These are phyloP conservation scores for Infundibulicybe gibba DNA, from an alignment of 768 basidiomycete species.

Conservation along the genomic window DNA sequence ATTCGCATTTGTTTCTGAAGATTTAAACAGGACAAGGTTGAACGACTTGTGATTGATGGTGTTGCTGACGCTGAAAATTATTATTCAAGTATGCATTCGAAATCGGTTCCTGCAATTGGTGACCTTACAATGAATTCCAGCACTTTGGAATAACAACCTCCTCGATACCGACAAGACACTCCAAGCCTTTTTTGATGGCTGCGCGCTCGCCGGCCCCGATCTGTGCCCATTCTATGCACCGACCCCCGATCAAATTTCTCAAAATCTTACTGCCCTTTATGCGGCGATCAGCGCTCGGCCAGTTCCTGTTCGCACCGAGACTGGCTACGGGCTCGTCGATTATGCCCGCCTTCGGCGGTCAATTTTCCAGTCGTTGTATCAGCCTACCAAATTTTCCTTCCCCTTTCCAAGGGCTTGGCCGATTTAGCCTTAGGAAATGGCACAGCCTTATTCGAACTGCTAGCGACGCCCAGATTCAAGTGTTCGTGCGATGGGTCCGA, in stretches of 20 bases:
- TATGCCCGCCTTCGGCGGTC: constrained; percentile 21
- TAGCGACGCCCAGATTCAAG: constrained; percentile 15
- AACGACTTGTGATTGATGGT: constrained; percentile 34
- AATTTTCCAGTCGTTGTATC: constrained; percentile 30
- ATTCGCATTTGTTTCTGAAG: neutral
- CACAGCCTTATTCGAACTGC: constrained; percentile 16
- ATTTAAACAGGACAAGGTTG: constrained; percentile 28
- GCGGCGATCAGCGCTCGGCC: constrained; percentile 25
- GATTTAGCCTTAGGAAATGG: constrained; percentile 29
- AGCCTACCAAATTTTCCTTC: constrained; percentile 25
- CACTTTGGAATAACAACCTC: constrained; percentile 29
- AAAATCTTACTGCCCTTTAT: constrained; percentile 31
- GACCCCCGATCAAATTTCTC: constrained; percentile 24
- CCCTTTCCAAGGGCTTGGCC: constrained; percentile 30
- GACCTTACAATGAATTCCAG: constrained; percentile 11
- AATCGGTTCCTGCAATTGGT: neutral
- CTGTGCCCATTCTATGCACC: constrained; percentile 36
- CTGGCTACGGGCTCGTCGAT: constrained; percentile 33
- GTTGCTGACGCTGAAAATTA: constrained; percentile 38
- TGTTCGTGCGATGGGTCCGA: constrained; percentile 23
- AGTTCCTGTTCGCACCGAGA: constrained; percentile 24
- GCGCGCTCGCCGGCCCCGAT: constrained; percentile 30
- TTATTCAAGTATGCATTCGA: constrained; percentile 23
- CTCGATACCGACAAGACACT: constrained; percentile 32
- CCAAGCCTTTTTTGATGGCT: constrained; percentile 30